phyloP scores from a whole-genome alignment of 768 basidiomycete species.

The Astraeus odoratus region DNA sequence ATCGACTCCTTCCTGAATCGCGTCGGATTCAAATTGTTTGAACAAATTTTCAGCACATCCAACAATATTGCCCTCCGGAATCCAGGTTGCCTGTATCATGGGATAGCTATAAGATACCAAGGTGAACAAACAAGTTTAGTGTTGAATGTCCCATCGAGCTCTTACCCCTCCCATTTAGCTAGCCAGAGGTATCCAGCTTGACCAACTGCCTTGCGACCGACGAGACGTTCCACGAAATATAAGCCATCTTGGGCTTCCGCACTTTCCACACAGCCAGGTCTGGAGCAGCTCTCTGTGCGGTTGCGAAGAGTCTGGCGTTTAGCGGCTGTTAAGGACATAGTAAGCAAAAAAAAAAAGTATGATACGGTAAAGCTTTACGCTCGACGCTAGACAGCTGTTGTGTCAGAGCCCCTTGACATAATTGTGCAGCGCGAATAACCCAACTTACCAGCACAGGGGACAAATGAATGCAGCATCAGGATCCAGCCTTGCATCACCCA shows the following conservation, averaged over 20 bases:
- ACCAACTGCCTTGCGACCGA: conserved; percentile 18
- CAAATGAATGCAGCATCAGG: conserved; percentile 31
- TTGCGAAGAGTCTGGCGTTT: conserved; percentile 8
- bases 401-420: neutral
- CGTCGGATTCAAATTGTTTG: conserved; percentile 13
- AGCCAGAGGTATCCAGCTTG: conserved; percentile 18
- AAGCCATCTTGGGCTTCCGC: conserved; percentile 4
- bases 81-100: conserved; percentile 23
- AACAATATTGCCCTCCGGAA: conserved; percentile 22
- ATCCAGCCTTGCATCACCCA: conserved; percentile 32
- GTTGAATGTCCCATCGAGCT: neutral
- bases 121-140: neutral
- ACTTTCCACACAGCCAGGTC: conserved; percentile 20
- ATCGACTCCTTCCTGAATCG: conserved; percentile 13
- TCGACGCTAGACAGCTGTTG: conserved; percentile 4
- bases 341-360: neutral
- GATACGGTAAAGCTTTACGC: conserved; percentile 2
- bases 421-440: neutral
- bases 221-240: conserved; percentile 22
- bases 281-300: conserved; percentile 12
- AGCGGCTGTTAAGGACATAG: conserved; percentile 7
- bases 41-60: conserved; percentile 14
- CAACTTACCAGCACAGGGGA: conserved; percentile 33
- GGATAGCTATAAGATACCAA: conserved; percentile 15
- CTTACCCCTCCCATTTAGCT: conserved; percentile 30